Percentiles rank a stretch among this genome's conserved stretches.
Evolutionary conservation across 192 early-diverging fungal species (phyloP).

Genomic region (Obelidium mucronatum): DNA sequence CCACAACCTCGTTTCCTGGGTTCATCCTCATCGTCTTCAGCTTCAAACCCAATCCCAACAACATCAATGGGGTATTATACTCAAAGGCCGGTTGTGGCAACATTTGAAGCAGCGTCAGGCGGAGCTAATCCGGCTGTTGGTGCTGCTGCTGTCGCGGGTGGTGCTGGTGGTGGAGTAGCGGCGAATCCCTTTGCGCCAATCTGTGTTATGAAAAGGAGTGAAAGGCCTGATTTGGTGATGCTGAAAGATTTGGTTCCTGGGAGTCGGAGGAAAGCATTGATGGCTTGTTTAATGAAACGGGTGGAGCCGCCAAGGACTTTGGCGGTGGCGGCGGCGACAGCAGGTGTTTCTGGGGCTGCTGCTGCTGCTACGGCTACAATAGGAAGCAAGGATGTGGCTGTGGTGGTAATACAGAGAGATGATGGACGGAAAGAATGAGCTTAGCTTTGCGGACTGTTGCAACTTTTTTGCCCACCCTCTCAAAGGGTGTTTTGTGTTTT

Average conservation of each 20-base stretch:
- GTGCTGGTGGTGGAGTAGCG: neutral
- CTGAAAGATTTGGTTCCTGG: slow-evolving; percentile 21
- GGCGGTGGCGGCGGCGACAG: too few species aligned
- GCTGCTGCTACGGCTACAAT: too few species aligned
- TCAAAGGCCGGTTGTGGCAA: neutral
- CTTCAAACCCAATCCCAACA: neutral
- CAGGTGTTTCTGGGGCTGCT: too few species aligned
- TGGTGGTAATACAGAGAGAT: too few species aligned
- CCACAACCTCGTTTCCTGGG: neutral
- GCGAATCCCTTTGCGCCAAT: slow-evolving; percentile 32
- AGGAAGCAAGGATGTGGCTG: too few species aligned
- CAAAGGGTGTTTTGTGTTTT: too few species aligned
- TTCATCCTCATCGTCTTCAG: neutral
- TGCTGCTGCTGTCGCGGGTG: too few species aligned
- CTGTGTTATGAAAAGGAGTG: slow-evolving; percentile 30
- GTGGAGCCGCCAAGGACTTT: too few species aligned
- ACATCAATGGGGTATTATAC: slow-evolving; percentile 4
- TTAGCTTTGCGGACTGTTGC: too few species aligned
- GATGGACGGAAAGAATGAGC: too few species aligned
- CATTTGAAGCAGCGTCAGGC: neutral
- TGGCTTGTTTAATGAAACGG: too few species aligned
- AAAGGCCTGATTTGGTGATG: slow-evolving; percentile 21
- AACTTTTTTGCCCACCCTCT: too few species aligned
- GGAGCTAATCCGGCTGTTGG: neutral
- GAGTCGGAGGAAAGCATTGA: neutral